A percentile compares a stretch with the other conserved stretches of the same genome.
These are phyloP conservation scores for Harringtonia lauricola DNA, from an alignment of 2,329 filamentous ascomycete genomes.

Conservation along the genomic window DNA sequence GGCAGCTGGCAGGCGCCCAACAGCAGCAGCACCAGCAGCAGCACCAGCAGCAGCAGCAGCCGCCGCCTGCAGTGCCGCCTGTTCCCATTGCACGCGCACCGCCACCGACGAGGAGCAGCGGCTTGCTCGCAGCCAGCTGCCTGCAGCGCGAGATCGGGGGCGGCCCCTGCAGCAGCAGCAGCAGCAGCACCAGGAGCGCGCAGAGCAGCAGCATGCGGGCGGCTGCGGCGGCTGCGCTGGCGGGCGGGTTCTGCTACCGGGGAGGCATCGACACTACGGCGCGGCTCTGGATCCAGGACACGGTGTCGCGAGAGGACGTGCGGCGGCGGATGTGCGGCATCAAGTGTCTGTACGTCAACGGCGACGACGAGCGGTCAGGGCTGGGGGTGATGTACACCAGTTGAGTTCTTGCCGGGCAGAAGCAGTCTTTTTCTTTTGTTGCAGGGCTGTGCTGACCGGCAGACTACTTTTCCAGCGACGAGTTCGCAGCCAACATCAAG, in stretches of 20 bases:
- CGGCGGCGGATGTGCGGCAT: neutral
- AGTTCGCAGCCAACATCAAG: too few relatives aligned
- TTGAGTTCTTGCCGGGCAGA: slow-evolving; percentile 17
- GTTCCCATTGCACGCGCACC: neutral
- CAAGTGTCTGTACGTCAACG: slow-evolving; percentile 10
- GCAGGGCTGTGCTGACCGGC: slow-evolving; percentile 5
- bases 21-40: too few relatives aligned
- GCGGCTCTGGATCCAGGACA: too few relatives aligned
- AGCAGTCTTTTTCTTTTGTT: neutral
- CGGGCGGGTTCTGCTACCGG: neutral
- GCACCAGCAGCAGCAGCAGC: neutral
- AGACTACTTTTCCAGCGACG: slow-evolving; percentile 14
- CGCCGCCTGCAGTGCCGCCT: neutral
- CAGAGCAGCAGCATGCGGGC: too few relatives aligned
- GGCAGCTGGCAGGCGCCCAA: too few relatives aligned
- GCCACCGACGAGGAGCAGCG: neutral
- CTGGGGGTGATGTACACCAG: slow-evolving; percentile 32
- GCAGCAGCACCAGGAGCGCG: neutral
- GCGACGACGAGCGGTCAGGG: slow-evolving; percentile 25
- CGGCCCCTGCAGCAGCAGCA: neutral
- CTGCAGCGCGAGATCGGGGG: too few relatives aligned
- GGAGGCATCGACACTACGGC: neutral
- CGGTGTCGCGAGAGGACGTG: too few relatives aligned
- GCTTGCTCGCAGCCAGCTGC: neutral
- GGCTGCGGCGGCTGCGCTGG: neutral